phyloP scores from a whole-genome alignment of 202 grass and related monocot genomes.

The Alloteropsis angusta region DNA sequence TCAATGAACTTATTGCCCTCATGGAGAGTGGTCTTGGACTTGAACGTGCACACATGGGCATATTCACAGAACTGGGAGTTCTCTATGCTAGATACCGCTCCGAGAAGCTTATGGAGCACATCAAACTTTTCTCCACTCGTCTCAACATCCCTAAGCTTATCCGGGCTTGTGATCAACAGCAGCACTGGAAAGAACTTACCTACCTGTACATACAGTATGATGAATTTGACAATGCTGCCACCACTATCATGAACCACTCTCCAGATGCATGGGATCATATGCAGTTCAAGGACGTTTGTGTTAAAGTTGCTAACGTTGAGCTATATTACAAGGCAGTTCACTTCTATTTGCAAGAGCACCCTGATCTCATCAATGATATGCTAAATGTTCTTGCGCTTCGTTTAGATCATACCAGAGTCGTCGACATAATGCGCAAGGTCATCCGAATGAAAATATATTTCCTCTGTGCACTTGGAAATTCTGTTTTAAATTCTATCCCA shows the following conservation, averaged over 20 bases:
- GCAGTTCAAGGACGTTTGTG: slow-evolving; percentile 90
- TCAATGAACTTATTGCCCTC: slow-evolving; percentile 83
- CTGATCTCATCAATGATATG: slow-evolving; percentile 93
- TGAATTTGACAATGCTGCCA: slow-evolving; percentile 93
- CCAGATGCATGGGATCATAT: slow-evolving; percentile 99
- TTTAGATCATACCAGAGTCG: slow-evolving; percentile 80
- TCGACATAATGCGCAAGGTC: slow-evolving; percentile 93
- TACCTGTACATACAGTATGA: slow-evolving; percentile 94
- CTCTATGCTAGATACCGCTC: slow-evolving; percentile 84
- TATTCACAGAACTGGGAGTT: slow-evolving; percentile 40
- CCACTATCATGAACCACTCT: slow-evolving; percentile 98
- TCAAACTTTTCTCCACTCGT: slow-evolving; percentile 88
- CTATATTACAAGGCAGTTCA: slow-evolving; percentile 94
- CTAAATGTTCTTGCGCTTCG: slow-evolving; percentile 76
- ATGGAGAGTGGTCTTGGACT: slow-evolving; percentile 81
- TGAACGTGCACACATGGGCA: slow-evolving; percentile 29
- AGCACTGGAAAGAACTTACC: slow-evolving; percentile 90
- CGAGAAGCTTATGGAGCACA: slow-evolving; percentile 95
- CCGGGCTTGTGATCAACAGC: slow-evolving; percentile 90
- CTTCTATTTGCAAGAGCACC: slow-evolving; percentile 94
- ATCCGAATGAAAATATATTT: not conserved
- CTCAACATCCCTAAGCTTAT: slow-evolving; percentile 96
- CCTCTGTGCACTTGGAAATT: not conserved
- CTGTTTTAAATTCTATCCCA: not conserved
- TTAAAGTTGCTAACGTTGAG: slow-evolving; percentile 94